Conservation (phyloP, 768 basidiomycete species). For the Naganishia vaughanmartiniae region DNA sequence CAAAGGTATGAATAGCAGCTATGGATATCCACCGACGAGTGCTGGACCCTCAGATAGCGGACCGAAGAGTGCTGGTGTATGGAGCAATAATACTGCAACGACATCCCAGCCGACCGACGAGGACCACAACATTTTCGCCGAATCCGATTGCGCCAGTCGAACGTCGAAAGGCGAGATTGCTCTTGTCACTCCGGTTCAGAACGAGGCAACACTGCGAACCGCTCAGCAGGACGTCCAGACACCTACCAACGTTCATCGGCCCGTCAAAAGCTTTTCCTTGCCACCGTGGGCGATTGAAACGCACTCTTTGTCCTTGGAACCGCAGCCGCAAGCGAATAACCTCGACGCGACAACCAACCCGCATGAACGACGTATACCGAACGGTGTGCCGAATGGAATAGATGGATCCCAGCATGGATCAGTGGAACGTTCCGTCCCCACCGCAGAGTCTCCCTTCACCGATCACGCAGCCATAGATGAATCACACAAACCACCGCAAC, state of each 20-base stretch:
- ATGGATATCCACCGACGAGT: not conserved
- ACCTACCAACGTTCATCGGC: not conserved
- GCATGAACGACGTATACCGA: not conserved
- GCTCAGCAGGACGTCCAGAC: not conserved
- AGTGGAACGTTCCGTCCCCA: not conserved
- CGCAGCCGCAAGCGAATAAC: not conserved
- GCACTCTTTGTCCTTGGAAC: not conserved
- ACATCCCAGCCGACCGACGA: not conserved
- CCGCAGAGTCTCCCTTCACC: constrained; percentile 12
- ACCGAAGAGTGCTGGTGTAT: not conserved
- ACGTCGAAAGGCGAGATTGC: not conserved
- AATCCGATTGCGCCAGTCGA: not conserved
- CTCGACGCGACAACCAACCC: not conserved
- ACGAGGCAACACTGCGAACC: not conserved
- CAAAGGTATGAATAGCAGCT: not conserved
- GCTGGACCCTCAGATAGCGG: not conserved
- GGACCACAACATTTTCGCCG: not conserved
- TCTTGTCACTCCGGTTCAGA: not conserved
- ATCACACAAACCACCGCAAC: not conserved
- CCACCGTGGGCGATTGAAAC: constrained; percentile 5
- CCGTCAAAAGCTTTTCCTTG: not conserved
- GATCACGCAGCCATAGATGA: not conserved
- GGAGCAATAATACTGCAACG: not conserved
- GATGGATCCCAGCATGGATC: not conserved
- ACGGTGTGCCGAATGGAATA: not conserved